These are phyloP conservation scores for Magnaporthiopsis incrustans DNA, from an alignment of 2,329 filamentous ascomycete species.

Conservation along the genomic window DNA sequence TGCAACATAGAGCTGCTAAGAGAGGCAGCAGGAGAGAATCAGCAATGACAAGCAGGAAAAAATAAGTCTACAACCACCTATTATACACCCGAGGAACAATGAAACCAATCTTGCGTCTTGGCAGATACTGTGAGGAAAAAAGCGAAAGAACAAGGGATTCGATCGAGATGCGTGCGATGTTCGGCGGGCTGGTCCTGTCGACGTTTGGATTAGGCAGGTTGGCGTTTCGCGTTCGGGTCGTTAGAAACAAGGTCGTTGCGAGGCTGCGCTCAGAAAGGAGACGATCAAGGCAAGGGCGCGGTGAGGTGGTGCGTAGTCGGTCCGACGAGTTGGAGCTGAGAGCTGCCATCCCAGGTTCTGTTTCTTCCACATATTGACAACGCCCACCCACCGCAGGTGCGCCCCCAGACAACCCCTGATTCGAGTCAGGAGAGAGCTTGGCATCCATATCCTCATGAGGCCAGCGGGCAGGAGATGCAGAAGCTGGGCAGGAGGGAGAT, in stretches of 20 bases:
- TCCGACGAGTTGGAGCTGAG: neutral
- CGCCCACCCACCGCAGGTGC: neutral
- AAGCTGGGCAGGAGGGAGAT: neutral
- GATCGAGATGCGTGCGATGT: neutral
- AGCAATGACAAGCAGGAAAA: neutral
- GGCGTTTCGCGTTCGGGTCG: slow-evolving; percentile 2
- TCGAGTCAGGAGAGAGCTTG: neutral
- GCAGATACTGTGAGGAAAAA: neutral
- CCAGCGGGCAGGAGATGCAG: neutral
- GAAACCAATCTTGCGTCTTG: slow-evolving; percentile 12
- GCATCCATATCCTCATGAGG: neutral
- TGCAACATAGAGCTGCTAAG: neutral
- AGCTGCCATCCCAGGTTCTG: neutral
- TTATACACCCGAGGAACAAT: slow-evolving; percentile 19
- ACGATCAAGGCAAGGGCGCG: neutral
- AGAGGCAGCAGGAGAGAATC: neutral
- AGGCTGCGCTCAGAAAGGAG: neutral
- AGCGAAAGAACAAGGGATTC: neutral
- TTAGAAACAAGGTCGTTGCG: neutral
- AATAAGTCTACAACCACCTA: slow-evolving; percentile 18
- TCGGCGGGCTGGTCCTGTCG: neutral
- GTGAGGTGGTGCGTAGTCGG: neutral
- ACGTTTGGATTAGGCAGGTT: neutral
- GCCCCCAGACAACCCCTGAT: neutral
- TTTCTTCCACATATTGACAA: neutral